phyloP scores from a whole-genome alignment of 768 basidiomycete genomes.

The Termitomyces sp. region DNA sequence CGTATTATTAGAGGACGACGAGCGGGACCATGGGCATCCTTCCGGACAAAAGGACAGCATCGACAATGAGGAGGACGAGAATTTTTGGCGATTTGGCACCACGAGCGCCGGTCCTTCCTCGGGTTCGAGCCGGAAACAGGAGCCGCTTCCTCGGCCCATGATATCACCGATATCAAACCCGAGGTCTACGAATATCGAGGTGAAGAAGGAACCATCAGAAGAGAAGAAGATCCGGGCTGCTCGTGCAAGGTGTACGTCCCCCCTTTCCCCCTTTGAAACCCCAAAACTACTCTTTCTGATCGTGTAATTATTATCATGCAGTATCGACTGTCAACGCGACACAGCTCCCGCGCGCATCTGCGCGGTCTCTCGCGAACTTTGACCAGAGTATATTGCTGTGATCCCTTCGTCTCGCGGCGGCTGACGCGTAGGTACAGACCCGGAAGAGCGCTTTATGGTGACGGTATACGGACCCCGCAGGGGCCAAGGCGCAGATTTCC shows the following conservation, averaged over 20 bases:
- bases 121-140: background rate
- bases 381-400: background rate
- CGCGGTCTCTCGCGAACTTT: background rate
- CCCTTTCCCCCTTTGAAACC: background rate
- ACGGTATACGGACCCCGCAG: slow-evolving; percentile 18
- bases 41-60: background rate
- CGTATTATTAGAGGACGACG: background rate
- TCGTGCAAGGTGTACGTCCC: background rate
- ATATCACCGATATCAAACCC: background rate
- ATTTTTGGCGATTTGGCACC: slow-evolving; percentile 7
- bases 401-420: background rate
- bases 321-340: background rate
- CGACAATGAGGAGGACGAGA: background rate
- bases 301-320: background rate
- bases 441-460: slow-evolving; percentile 23
- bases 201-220: background rate
- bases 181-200: background rate
- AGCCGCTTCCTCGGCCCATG: background rate
- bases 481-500: slow-evolving; percentile 26
- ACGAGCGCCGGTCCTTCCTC: background rate
- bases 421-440: background rate
- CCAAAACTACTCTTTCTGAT: background rate
- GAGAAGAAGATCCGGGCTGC: background rate
- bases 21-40: background rate
- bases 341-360: background rate